Conservation (phyloP, 108 stramenopile genomes). For the Bacterosira constricta region DNA sequence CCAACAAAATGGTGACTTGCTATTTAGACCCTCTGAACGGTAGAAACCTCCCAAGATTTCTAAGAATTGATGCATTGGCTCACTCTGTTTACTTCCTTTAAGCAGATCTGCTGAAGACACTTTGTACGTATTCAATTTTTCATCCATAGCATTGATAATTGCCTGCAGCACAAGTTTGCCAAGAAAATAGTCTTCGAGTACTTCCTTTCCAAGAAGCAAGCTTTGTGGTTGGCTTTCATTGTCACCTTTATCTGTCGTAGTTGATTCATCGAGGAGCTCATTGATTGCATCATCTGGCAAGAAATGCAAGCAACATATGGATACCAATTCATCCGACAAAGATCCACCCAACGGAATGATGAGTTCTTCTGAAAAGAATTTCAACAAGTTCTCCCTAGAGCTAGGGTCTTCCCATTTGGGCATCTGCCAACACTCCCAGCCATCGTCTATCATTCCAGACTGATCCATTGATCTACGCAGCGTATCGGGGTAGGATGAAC, state of each 20-base stretch:
- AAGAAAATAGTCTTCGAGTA: conserved; percentile 67
- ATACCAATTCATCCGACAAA: conserved; percentile 72
- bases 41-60: conserved; percentile 8
- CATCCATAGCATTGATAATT: conserved; percentile 48
- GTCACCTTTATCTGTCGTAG: too few relatives aligned
- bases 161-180: conserved; percentile 67
- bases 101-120: neutral
- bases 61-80: conserved; percentile 12
- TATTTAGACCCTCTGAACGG: neutral
- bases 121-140: conserved; percentile 38
- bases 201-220: conserved; percentile 19
- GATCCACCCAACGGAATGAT: conserved; percentile 22
- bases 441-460: conserved; percentile 32
- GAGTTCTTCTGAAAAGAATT: conserved; percentile 42
- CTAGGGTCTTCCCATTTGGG: neutral
- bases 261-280: conserved; percentile 45
- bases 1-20: conserved; percentile 21
- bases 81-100: neutral
- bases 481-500: conserved; percentile 33
- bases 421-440: conserved; percentile 51
- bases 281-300: conserved; percentile 65
- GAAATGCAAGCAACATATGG: conserved; percentile 61
- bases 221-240: conserved; percentile 44
- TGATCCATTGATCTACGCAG: conserved; percentile 38
- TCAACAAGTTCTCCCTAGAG: conserved; percentile 6